Evolutionary conservation across 2,329 filamentous ascomycete genomes (phyloP), one percentile per base, ranked within the genome.

Genomic region (Geosmithia putterillii): DNA sequence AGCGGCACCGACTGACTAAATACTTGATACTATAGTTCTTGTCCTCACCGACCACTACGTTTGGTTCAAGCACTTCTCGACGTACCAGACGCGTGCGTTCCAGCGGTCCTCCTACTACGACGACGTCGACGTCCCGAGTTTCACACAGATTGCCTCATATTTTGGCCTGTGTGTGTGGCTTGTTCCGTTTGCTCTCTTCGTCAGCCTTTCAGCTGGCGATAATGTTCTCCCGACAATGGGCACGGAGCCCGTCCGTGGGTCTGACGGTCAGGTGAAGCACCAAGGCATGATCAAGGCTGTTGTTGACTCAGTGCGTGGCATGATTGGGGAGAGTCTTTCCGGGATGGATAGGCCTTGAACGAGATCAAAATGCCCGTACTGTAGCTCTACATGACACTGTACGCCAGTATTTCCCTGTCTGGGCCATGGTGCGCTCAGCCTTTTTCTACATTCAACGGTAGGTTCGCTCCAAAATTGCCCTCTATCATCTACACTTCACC

Each of bases 131-230:
- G 58, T 87, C 38, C 92, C 92, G 0, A 82, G 76, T 34, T 98
- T 98, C 60, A 89, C 86, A 17, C 87, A 96, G 66, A 92, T 96
- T 38, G 88, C 92, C 0, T 90, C 86, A 0, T 98, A 92, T 64
- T 98, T 98, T 57, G 92, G 92, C 0, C 70, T 98, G 2, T 95
- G 89, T 54, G 89, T 98, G 0, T 98, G 92, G 92, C 73, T 98
- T 1, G 86, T 96, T 1, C 92, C 92, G 0, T 98, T 98, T 58
- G 81, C 89, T 15, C 72, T 98, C 14, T 98, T 98, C 57, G 90
- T 98, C 42, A 94, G 86, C 54, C 65, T 98, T 37, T 94, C 86
- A 17, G 92, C 92, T 0, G 87, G 88, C 44, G 92, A 98, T 57
- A 96, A 96, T 57, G 86, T 96, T 3, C 66, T 98, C 42, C 92